These are phyloP conservation scores for Bromus sterilis DNA, from an alignment of 176 grass and related monocot species.

Conservation along the genomic window DNA sequence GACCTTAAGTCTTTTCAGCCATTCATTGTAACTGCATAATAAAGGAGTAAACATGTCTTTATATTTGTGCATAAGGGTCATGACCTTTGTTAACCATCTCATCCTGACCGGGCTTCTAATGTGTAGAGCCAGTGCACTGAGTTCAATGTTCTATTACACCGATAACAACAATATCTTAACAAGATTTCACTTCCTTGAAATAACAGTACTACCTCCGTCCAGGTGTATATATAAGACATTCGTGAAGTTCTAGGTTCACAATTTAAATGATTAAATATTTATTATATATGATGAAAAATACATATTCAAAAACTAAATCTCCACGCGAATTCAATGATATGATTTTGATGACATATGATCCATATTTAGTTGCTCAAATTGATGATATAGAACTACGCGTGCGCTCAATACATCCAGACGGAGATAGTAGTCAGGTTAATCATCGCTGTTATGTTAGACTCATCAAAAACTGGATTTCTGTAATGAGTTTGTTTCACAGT, in stretches of 20 bases:
- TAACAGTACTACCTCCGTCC: too few relatives aligned
- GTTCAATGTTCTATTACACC: background rate
- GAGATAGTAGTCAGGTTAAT: background rate
- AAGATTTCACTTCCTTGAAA: background rate
- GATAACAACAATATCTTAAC: background rate
- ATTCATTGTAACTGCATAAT: background rate
- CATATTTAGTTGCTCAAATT: too few relatives aligned
- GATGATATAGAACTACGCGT: too few relatives aligned
- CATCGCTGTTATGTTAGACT: background rate
- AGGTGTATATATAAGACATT: too few relatives aligned
- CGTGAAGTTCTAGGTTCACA: too few relatives aligned
- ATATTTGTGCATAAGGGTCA: background rate
- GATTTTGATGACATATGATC: too few relatives aligned
- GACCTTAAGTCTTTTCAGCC: background rate
- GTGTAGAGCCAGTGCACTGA: background rate
- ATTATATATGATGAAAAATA: too few relatives aligned
- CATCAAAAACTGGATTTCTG: background rate
- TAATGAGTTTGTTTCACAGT: background rate
- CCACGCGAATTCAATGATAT: too few relatives aligned
- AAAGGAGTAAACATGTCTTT: background rate
- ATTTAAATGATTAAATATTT: too few relatives aligned
- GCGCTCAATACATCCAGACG: too few relatives aligned
- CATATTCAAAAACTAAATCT: too few relatives aligned
- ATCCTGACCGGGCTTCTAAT: background rate
- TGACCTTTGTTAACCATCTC: background rate